Evolutionary conservation across 495 filamentous ascomycete species (phyloP), one percentile per base, ranked within the genome.

Genomic region (Pyrenula aspistea): DNA sequence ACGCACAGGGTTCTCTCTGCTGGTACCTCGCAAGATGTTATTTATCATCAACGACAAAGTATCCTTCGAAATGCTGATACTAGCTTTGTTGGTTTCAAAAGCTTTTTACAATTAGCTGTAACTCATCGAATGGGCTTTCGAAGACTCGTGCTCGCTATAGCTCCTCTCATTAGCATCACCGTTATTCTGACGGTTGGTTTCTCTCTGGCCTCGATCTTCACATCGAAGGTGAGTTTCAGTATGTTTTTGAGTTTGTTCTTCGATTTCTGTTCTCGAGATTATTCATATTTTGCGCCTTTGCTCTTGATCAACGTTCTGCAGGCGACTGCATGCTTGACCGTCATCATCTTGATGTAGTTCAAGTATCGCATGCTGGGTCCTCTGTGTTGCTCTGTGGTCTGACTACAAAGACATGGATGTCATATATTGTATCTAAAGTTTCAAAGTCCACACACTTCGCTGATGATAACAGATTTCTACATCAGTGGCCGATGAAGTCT

Each of bases 51-150:
- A 50, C 51, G 24, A 12, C 62, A 64, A 22, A 53, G 36, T 3
- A 49, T 62, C 21, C 47, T 60, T 15, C 42, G 58, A 12, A 60
- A 61, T 22, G 52, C 53, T 20, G 12, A 55, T 24, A 54, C 53
- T 19, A 24, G 55, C 24, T 49, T 58, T 25, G 36, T 25, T 0
- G 53, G 50, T 12, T n/a, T 61, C 1, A 19, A 55, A 19, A 55
- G 25, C 19, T n/a, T 53, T 36, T n/a, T 31, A 2, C 1, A 42
- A 8, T 42, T 42, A 15, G 31, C 31, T 42, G 4, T 8, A 15
- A 42, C 8, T 42, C 31, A 42, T 15, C 31, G 31, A 15, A 42
- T 11, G 1, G 21, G 56, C 22, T 1, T 10, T 22, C 22, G 24
- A 12, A 22, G 24, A 21, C 58, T 54, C 53, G 24, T 53, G 36